Conservation (phyloP, 148 eudicot species). For the Persicaria maculosa region DNA sequence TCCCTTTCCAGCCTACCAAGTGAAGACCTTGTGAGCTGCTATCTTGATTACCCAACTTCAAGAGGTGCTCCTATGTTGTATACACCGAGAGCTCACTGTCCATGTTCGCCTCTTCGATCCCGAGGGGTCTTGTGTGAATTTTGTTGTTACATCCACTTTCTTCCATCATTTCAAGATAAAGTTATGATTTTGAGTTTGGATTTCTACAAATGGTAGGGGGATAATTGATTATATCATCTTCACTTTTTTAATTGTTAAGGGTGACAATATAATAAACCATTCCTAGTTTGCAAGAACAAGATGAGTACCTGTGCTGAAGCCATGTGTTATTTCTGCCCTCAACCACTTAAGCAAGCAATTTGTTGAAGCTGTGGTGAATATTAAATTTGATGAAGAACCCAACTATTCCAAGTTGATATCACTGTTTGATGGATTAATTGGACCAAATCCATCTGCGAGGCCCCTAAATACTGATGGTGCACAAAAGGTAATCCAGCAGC, state of each 20-base stretch:
- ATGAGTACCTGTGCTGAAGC: constrained; percentile 82
- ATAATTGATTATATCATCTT: neutral
- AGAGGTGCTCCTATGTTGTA: too few relatives aligned
- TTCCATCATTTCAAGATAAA: too few relatives aligned
- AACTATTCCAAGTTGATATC: constrained; percentile 81
- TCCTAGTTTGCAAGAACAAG: constrained; percentile 88
- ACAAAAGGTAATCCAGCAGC: constrained; percentile 53
- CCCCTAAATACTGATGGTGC: constrained; percentile 91
- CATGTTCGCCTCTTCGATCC: too few relatives aligned
- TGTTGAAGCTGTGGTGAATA: constrained; percentile 69
- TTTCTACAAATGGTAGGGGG: too few relatives aligned
- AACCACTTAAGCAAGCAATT: constrained; percentile 52
- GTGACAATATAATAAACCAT: constrained; percentile 88
- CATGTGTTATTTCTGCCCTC: constrained; percentile 68
- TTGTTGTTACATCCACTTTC: too few relatives aligned
- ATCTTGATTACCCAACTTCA: too few relatives aligned
- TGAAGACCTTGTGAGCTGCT: too few relatives aligned
- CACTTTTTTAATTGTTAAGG: constrained; percentile 25
- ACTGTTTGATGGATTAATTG: constrained; percentile 65
- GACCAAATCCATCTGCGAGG: constrained; percentile 69
- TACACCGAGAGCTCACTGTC: too few relatives aligned
- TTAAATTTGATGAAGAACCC: constrained; percentile 94
- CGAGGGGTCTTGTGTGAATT: too few relatives aligned
- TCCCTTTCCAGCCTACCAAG: too few relatives aligned
- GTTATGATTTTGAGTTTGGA: too few relatives aligned